Base-by-base conservation (phyloP, 345 rosid species). In the Mallotus nudiflorus region DNA sequence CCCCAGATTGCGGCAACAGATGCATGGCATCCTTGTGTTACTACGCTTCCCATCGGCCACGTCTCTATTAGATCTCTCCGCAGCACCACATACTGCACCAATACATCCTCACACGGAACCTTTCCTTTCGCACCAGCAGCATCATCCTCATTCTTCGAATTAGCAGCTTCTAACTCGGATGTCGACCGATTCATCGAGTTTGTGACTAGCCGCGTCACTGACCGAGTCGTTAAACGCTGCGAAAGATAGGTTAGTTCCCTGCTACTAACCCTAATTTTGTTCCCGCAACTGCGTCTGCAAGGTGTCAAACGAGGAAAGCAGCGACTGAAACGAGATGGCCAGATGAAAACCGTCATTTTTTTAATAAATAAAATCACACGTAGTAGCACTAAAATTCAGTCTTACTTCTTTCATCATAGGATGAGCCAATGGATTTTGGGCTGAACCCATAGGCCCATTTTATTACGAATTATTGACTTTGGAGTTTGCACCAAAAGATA, bases 1-100 rank as follows among this genome's bases (percentile, higher is more conserved):
- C 73, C 75, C 97, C 99, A 90, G 54, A 92, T 83, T 62, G 96
- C 97, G 8, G 85, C 70, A 15, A 92, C 92, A 12, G 99, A 84
- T 66, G 99, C 96, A 73, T 95, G 99, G 69, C 97, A 95, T 9
- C 97, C 99, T 75, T 95, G 99, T 0, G 99, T 89, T 5, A 95
- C 90, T 57, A 95, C 85, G 85, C 97, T 95, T 50, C 97, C 99
- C 69, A 83, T 79, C 40, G 97, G 97, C 99, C 99, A 92, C 50
- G 84, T 76, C 69, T 92, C 97, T 37, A 95, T 86, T n/a, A 95
- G 82, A 75, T 95, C 99, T 70, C 97, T 50, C 72, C 97, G 82
- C 28, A 90, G 86, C 72, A 92, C 97, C 69, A 92, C 91, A 61
- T 90, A 92, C 76, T 94, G 97, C 13, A 92, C 86, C 65, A 87